Evolutionary conservation across 177 flowering plant genomes (phyloP).

Genomic region (Telopea speciosissima): DNA sequence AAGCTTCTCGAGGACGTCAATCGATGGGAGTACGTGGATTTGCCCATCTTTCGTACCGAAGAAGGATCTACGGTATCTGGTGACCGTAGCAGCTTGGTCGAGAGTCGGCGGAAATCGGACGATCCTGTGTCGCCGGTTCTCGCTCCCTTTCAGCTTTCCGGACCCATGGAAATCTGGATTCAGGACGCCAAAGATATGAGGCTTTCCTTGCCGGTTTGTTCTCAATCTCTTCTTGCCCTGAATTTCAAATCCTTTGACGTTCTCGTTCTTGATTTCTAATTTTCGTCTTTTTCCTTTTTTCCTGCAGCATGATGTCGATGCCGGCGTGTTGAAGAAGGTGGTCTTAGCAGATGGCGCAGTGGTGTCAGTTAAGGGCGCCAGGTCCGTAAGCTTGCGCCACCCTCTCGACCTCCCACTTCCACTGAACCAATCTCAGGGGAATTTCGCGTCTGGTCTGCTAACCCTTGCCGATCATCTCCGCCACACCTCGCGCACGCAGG

Average conservation of each 20-base stretch:
- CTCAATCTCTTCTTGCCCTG: not conserved
- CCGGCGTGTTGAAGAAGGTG: conserved; percentile 85
- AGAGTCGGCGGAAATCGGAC: conserved; percentile 14
- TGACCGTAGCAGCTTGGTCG: conserved; percentile 35
- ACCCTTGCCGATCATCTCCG: conserved; percentile 75
- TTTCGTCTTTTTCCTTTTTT: not conserved
- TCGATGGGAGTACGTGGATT: conserved; percentile 79
- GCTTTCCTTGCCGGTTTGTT: conserved; percentile 69
- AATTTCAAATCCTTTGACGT: not conserved
- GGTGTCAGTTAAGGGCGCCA: conserved; percentile 89
- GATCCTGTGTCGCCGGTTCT: conserved; percentile 48
- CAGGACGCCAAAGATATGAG: conserved; percentile 88
- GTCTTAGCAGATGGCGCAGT: conserved; percentile 90
- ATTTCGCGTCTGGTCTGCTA: conserved; percentile 74
- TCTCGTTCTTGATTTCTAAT: not conserved
- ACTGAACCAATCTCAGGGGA: conserved; percentile 41
- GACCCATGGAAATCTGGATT: conserved; percentile 98
- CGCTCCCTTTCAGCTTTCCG: conserved; percentile 90
- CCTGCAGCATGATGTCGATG: conserved; percentile 96
- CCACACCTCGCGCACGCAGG: conserved; percentile 41
- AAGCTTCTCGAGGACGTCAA: conserved; percentile 85
- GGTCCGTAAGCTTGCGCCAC: conserved; percentile 85
- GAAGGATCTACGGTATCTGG: too few relatives aligned
- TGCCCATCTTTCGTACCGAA: conserved; percentile 60
- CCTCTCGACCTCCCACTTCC: conserved; percentile 86